A percentile compares a stretch with the other conserved stretches of the same genome.
These are phyloP conservation scores for Hypoxylon sp. DNA, from an alignment of 2,329 filamentous ascomycete species.

Conservation along the genomic window DNA sequence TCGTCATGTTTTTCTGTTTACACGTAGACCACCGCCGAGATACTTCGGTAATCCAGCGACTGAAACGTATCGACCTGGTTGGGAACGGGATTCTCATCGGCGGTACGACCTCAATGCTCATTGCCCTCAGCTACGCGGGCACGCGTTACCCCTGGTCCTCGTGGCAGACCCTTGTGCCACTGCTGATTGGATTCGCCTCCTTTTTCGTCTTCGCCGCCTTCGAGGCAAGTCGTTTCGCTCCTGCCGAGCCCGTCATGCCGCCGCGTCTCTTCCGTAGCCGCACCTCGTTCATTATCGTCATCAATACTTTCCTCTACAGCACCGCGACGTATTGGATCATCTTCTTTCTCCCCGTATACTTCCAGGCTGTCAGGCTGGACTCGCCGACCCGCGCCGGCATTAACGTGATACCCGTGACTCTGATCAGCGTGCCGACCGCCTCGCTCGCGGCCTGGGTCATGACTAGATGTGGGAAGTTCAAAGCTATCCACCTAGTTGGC, in stretches of 20 bases:
- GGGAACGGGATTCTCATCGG: slow-evolving; percentile 40
- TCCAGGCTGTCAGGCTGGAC: neutral
- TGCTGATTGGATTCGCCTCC: slow-evolving; percentile 55
- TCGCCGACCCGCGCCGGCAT: neutral
- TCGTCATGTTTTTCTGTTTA: slow-evolving; percentile 40
- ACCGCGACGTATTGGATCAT: neutral
- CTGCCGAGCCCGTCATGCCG: slow-evolving; percentile 52
- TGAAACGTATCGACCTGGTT: slow-evolving; percentile 38
- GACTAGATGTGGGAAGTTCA: neutral
- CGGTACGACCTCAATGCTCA: slow-evolving; percentile 21
- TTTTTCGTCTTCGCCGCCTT: slow-evolving; percentile 52
- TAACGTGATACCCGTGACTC: neutral
- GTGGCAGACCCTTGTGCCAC: slow-evolving; percentile 50
- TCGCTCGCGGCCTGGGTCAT: neutral
- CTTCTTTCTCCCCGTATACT: neutral
- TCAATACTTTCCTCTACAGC: neutral
- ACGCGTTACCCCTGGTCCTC: slow-evolving; percentile 32
- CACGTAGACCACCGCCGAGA: slow-evolving; percentile 29
- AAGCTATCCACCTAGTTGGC: neutral
- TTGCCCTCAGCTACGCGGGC: slow-evolving; percentile 29
- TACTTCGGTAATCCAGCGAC: slow-evolving; percentile 10
- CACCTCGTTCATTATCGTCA: neutral
- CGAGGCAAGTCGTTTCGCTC: slow-evolving; percentile 46
- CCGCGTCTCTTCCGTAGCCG: slow-evolving; percentile 25
- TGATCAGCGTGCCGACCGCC: neutral